Evolutionary conservation across 768 basidiomycete genomes (phyloP), one percentile per base, ranked within the genome.

Genomic region (Rhizopogon vinicolor): DNA sequence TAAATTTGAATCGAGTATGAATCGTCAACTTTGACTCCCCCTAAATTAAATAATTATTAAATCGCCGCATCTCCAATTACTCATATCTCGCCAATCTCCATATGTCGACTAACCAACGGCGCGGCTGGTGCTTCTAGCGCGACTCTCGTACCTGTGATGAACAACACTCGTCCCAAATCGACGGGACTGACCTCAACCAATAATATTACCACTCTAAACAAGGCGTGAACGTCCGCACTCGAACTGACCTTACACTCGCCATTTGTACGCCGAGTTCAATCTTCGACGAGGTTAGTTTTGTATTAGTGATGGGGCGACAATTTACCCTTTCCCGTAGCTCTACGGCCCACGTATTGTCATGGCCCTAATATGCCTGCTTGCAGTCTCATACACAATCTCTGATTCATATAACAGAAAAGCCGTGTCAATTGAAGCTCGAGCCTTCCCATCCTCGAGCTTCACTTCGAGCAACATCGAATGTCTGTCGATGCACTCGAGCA

Each of bases 361-460:
- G 65, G 81, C 19, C 97, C 97, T 14, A 98, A 96, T 74, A 95
- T 97, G 76, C 97, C 97, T 12, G 87, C 93, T 1, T 79, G 98
- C 14, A 97, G 97, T 9, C 80, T 99, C 4, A 76, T 79, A 89
- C 61, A 90, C 91, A 3, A 79, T 92, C 52, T 93, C 90, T 62
- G 81, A 85, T 49, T 82, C 82, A 8, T 94, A 93, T 71, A 91
- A 90, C 67, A 71, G 73, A 48, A 78, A 78, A 54, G 77, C 89
- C 60, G 69, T 60, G 2, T 65, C 59, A n/a, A 72, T 74, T 48
- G 68, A 81, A 79, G 55, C 68, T 84, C 37, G 67, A 80, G 46
- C 72, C 77, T 7, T 70, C 74, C 5, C 78, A 88, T 62, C 69
- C 77, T 79, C 85, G 0, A 25, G 25, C 4, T 5, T 5, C 25